A percentile compares a stretch with the other conserved stretches of the same genome.
These are phyloP conservation scores for Mallotus japonicus DNA, from an alignment of 441 rosid species.

Conservation along the genomic window DNA sequence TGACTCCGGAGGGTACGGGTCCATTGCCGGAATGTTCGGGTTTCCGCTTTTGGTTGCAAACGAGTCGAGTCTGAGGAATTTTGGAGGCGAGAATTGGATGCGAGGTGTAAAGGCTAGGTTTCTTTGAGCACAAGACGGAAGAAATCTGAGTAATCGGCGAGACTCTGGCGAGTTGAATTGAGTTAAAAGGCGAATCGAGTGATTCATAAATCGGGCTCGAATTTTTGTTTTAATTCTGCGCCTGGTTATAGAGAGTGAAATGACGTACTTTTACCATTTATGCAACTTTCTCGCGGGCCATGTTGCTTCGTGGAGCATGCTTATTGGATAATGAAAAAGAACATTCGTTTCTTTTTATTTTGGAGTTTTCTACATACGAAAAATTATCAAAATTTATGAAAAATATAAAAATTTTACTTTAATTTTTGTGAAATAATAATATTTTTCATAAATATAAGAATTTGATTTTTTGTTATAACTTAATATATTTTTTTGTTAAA, in stretches of 20 bases:
- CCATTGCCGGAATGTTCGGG: slow-evolving; percentile 36
- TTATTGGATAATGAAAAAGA: no score
- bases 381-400: no score
- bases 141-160: slow-evolving; percentile 17
- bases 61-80: slow-evolving; percentile 7
- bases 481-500: no score
- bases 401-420: no score
- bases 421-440: no score
- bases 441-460: no score
- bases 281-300: no score
- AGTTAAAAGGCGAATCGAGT: slow-evolving; percentile 30
- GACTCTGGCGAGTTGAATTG: slow-evolving; percentile 28
- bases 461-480: no score
- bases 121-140: slow-evolving; percentile 1
- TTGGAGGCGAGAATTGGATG: slow-evolving; percentile 13
- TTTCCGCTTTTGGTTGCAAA: slow-evolving; percentile 19
- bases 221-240: background rate
- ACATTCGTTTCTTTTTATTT: no score
- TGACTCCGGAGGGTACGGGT: slow-evolving; percentile 31
- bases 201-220: slow-evolving; percentile 29
- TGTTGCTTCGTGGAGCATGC: no score
- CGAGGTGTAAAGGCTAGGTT: background rate
- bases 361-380: no score
- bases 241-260: background rate
- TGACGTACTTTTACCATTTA: no score